Base-by-base conservation (phyloP, 129 eudicot species). In the Apium graveolens region DNA sequence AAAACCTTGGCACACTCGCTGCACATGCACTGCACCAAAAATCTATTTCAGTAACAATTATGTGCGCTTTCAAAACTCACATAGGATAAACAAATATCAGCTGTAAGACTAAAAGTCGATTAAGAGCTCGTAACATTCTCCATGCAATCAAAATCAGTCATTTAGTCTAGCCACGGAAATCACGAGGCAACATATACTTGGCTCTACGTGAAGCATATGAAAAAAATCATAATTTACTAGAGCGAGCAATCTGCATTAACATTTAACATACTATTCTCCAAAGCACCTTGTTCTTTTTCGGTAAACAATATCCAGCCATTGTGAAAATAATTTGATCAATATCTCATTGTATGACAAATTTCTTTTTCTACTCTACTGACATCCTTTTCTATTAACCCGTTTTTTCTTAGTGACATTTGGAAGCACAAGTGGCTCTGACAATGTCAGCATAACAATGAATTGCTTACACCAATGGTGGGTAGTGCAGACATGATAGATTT, bases 1-100 rank as follows among this genome's bases (percentile, higher is more conserved):
- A 96, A 81, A 39, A 96, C 89, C 81, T 87, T 92, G 4, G 99
- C 99, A 84, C 99, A 96, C 55, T 86, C 97, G 53, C 97, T 92
- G 89, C 99, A 96, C 99, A 96, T 96, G 78, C 99, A 96, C 99
- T 96, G 97, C 84, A 85, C 81, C 81, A 70, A 83, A 41, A 60
- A 73, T 68, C 8, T n/a, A 35, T 38, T 4, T 77, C 73, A 57
- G 34, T 76, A 55, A 35, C 11, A 41, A 60, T 48, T 76, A 4
- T n/a, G 35, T 24, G 76, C 12, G 53, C 51, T 24, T 16, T 31
- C 11, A 3, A 75, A 31, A 11, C 42, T 75, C 14, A 31, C 42
- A 45, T 3, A 66, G 0, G 37, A 34, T 70, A 18, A 34, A 37
- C 27, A 42, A 11, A 72, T 14, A 42, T 72, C n/a, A 72, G 37